These are phyloP conservation scores for Bimuria novae-zelandiae DNA, from an alignment of 2,329 filamentous ascomycete genomes.

Conservation along the genomic window DNA sequence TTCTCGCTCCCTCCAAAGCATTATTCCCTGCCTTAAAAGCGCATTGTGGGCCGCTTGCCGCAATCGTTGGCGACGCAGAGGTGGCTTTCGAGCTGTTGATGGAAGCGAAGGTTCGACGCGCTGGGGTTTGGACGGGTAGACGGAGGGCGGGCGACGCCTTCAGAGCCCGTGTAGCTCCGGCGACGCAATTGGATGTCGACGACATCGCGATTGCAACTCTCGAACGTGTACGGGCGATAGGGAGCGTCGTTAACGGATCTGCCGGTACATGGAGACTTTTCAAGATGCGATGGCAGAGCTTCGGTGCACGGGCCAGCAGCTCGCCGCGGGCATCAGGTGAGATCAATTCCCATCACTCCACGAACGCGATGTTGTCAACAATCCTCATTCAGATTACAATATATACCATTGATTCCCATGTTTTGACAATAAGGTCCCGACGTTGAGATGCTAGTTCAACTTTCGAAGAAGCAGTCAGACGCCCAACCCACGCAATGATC, in stretches of 20 bases:
- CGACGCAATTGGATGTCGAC: constrained; percentile 29
- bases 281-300: constrained; percentile 8
- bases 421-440: neutral
- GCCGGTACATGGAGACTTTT: constrained; percentile 11
- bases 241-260: constrained; percentile 10
- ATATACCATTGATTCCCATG: too few species aligned
- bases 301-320: neutral
- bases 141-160: constrained; percentile 17
- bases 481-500: neutral
- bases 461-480: neutral
- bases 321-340: constrained; percentile 8
- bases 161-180: constrained; percentile 23
- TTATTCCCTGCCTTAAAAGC: constrained; percentile 16
- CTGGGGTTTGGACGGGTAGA: constrained; percentile 15
- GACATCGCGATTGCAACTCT: constrained; percentile 30
- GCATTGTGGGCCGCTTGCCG: constrained; percentile 17
- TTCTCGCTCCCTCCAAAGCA: neutral
- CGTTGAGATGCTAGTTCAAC: neutral
- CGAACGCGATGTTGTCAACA: too few species aligned
- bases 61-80: constrained; percentile 16
- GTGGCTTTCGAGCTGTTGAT: constrained; percentile 20
- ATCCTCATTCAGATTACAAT: too few species aligned
- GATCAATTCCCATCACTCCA: neutral
- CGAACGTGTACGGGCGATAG: neutral
- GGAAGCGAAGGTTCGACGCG: constrained; percentile 33